Conservation (phyloP, 2,329 filamentous ascomycete species). For the Aspergillus pseudoviridinutans region DNA sequence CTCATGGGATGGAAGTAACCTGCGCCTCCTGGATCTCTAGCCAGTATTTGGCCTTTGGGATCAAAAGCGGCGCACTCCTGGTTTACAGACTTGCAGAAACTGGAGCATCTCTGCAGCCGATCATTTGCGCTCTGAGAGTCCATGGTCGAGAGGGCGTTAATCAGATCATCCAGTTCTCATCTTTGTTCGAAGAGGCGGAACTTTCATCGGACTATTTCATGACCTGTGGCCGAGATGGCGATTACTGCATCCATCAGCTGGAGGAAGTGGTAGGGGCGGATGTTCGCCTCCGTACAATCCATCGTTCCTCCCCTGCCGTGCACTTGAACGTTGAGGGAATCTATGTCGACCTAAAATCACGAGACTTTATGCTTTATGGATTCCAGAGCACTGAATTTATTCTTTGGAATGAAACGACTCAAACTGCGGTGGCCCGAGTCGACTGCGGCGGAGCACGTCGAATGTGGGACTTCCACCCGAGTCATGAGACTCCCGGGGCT, state of each 20-base stretch:
- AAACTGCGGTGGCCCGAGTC: constrained; percentile 66
- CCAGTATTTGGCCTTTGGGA: constrained; percentile 50
- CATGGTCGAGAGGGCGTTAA: constrained; percentile 66
- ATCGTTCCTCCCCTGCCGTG: constrained; percentile 66
- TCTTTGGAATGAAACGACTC: constrained; percentile 70
- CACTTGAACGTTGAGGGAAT: constrained; percentile 73
- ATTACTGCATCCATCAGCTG: constrained; percentile 61
- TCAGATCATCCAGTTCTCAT: constrained; percentile 45
- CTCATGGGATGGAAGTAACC: constrained; percentile 49
- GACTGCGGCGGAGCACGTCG: constrained; percentile 84
- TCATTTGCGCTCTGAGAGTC: constrained; percentile 24
- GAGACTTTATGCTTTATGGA: constrained; percentile 69
- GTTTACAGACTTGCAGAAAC: constrained; percentile 37
- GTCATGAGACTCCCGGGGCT: constrained; percentile 23
- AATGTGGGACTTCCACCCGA: constrained; percentile 59
- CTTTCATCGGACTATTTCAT: constrained; percentile 47
- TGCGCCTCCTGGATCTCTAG: constrained; percentile 40
- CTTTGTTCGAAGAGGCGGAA: constrained; percentile 8
- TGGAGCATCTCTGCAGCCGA: constrained; percentile 16
- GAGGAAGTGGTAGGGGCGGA: constrained; percentile 17
- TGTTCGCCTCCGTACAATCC: constrained; percentile 50
- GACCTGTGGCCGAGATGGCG: constrained; percentile 73
- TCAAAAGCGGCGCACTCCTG: constrained; percentile 52
- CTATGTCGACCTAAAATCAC: constrained; percentile 50
- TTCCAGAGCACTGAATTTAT: constrained; percentile 78